phyloP scores from a whole-genome alignment of 257 asterid species.

The Striga asiatica region DNA sequence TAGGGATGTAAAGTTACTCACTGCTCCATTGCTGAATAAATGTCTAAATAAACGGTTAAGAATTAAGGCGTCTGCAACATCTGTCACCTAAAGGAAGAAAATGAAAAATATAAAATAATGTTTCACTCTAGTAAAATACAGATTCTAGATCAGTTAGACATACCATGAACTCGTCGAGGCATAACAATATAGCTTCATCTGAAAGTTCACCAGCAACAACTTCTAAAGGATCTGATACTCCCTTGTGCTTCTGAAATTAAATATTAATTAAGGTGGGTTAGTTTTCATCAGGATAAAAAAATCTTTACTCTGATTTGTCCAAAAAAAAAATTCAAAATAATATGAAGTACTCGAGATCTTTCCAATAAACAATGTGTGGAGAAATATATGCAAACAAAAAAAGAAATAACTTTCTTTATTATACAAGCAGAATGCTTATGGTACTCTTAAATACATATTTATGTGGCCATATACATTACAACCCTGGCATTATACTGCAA shows the following conservation, averaged over 20 bases:
- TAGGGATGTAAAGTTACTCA: constrained; percentile 29
- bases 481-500: too few relatives aligned
- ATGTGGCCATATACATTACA: too few relatives aligned
- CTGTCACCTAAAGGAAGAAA: constrained; percentile 47
- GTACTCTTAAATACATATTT: too few relatives aligned
- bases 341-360: not conserved
- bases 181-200: constrained; percentile 73
- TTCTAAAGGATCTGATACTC: constrained; percentile 85
- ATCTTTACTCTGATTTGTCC: not conserved
- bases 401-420: too few relatives aligned
- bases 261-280: constrained; percentile 1
- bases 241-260: constrained; percentile 68
- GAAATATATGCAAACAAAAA: too few relatives aligned
- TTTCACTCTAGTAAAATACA: not conserved
- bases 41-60: constrained; percentile 75
- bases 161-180: constrained; percentile 97
- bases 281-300: constrained; percentile 11
- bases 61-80: constrained; percentile 86
- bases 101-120: not conserved
- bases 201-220: constrained; percentile 85
- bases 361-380: not conserved
- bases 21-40: constrained; percentile 64
- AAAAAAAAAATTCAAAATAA: not conserved
- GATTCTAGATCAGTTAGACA: not conserved
- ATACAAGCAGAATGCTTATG: too few relatives aligned